Evolutionary conservation across 2,329 filamentous ascomycete genomes (phyloP).

Genomic region (Colletotrichum liriopes): DNA sequence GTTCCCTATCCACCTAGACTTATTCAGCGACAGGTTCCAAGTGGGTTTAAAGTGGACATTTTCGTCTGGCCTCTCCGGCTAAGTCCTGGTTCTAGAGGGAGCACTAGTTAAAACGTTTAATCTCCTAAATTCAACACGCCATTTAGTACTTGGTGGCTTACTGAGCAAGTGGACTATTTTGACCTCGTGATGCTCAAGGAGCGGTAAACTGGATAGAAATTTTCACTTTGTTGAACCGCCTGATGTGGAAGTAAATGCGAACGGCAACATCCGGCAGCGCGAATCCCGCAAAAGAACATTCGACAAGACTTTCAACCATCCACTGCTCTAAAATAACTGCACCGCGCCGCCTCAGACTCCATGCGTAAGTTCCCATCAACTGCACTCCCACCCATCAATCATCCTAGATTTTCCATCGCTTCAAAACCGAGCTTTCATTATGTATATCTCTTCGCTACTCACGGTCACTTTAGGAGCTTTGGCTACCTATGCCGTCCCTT

Average conservation of each 20-base stretch:
- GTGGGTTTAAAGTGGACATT: background rate
- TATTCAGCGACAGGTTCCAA: slow-evolving; percentile 14
- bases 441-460: slow-evolving; percentile 6
- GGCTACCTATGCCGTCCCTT: slow-evolving; percentile 1
- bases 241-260: background rate
- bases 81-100: background rate
- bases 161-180: slow-evolving; percentile 1
- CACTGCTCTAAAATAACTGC: background rate
- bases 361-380: background rate
- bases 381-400: background rate
- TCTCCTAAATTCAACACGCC: background rate
- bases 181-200: slow-evolving; percentile 5
- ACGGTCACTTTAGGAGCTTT: slow-evolving; percentile 5
- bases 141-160: slow-evolving; percentile 2
- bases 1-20: background rate
- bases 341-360: background rate
- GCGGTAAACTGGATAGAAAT: background rate
- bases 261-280: background rate
- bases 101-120: background rate
- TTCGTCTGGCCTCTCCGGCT: background rate
- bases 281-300: background rate
- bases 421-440: slow-evolving; percentile 3
- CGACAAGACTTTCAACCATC: background rate
- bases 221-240: background rate
- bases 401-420: background rate